Evolutionary conservation across 768 basidiomycete genomes (phyloP).

Genomic region (Solioccasus polychromus): DNA sequence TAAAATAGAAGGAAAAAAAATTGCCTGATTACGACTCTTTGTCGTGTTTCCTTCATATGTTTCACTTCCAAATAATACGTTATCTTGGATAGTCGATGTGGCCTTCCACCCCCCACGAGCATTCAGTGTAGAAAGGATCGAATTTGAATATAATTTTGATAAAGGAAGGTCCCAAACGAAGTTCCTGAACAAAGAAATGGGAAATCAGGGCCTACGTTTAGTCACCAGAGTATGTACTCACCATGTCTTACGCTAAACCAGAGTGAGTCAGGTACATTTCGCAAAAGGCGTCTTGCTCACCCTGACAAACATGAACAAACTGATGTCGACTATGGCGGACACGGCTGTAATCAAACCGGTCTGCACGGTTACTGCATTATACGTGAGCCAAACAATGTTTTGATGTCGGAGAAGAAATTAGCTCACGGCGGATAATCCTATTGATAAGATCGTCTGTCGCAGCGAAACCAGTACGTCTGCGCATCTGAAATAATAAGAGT

Average conservation of each 20-base stretch:
- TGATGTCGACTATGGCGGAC: constrained; percentile 19
- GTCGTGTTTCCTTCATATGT: background rate
- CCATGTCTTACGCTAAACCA: constrained; percentile 4
- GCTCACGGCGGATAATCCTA: constrained; percentile 39
- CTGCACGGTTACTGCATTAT: constrained; percentile 29
- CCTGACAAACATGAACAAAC: constrained; percentile 20
- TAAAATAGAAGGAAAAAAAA: background rate
- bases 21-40: constrained; percentile 7
- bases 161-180: constrained; percentile 25
- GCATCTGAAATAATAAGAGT: constrained; percentile 30
- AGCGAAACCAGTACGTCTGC: constrained; percentile 41
- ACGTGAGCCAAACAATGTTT: background rate
- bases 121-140: constrained; percentile 17
- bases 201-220: no score
- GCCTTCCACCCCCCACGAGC: constrained; percentile 24
- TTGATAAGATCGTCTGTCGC: constrained; percentile 38
- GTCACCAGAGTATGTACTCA: background rate
- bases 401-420: background rate
- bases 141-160: constrained; percentile 27
- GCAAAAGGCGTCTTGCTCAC: constrained; percentile 2
- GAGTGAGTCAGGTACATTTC: background rate
- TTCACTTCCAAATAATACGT: constrained; percentile 7
- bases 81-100: background rate
- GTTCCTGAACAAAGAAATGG: constrained; percentile 4
- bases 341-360: constrained; percentile 24